Evolutionary conservation across 148 eudicot species (phyloP), one percentile per base, ranked within the genome.

Genomic region (Mesembryanthemum crystallinum): DNA sequence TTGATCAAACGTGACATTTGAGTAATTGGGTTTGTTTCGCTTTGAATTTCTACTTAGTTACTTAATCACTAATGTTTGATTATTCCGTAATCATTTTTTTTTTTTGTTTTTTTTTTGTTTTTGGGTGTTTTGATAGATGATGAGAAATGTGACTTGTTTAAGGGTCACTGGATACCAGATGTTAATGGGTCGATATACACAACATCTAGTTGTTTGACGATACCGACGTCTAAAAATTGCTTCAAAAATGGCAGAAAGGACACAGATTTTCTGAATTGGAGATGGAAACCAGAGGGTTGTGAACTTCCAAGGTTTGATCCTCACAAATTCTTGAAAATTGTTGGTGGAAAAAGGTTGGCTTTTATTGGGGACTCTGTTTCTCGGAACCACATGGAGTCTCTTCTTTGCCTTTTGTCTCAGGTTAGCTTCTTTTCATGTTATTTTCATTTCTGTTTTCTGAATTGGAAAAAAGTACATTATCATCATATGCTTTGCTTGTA

Each of bases 351-450:
- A 61, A 89, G 67, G 42, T 62, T 93, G 82, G 96, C 83, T 2
- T 93, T 93, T 71, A 72, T 93, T 30, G 98, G 98, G 0, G 93
- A 92, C 73, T 90, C 98, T 3, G 86, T 92, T 72, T 90, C 94
- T 4, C 71, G 92, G 30, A 90, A 92, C 83, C 97, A 92, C 3
- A 80, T 90, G 88, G 94, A 92, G 13, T 92, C 97, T 14, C 92
- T 92, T 51, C 86, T 89, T 21, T 89, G 93, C 74, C 87, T 87
- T 67, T 64, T 89, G 12, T 89, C 91, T 15, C 74, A 85, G 93
- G 93, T 87, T n/a, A 35, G 57, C 30, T 51, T 57, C 5, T 28
- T 25, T 58, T 0, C 25, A 59, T 54, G 63, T 69, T 27, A 21
- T 8, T 64, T 14, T n/a, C 25, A n/a, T 54, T n/a, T 12, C 13